Conservation (phyloP, 768 basidiomycete genomes). For the Hortiboletus flavorubellus region DNA sequence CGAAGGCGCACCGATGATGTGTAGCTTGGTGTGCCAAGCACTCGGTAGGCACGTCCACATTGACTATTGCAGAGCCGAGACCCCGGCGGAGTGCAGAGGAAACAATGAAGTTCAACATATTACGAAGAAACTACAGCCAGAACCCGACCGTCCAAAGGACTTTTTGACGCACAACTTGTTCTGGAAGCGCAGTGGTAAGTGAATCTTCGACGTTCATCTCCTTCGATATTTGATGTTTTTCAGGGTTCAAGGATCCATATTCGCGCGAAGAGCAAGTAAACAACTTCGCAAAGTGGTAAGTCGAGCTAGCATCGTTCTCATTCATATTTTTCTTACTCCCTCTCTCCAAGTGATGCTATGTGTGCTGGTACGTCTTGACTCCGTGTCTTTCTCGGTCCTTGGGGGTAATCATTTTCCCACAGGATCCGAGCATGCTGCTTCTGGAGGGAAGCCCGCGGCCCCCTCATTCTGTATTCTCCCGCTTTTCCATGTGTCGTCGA, state of each 20-base stretch:
- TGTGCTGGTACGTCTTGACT: slow-evolving; percentile 39
- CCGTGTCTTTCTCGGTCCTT: not conserved
- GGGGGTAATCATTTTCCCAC: not conserved
- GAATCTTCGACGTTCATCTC: fast-evolving
- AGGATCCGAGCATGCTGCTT: slow-evolving; percentile 51
- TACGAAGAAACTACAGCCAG: slow-evolving; percentile 36
- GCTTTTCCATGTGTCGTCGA: slow-evolving; percentile 45
- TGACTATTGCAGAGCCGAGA: slow-evolving; percentile 48
- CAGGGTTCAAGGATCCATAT: slow-evolving; percentile 65
- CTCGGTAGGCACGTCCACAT: slow-evolving; percentile 55
- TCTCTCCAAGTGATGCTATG: slow-evolving; percentile 43
- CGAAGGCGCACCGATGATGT: slow-evolving; percentile 61
- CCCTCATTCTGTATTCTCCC: slow-evolving; percentile 56
- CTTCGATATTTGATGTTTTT: not conserved
- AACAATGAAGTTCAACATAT: slow-evolving; percentile 47
- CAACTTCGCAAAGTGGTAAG: slow-evolving; percentile 53
- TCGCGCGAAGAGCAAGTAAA: slow-evolving; percentile 46
- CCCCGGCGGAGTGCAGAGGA: slow-evolving; percentile 32
- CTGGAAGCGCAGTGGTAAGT: slow-evolving; percentile 55
- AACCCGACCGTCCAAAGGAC: slow-evolving; percentile 49
- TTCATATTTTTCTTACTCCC: not conserved
- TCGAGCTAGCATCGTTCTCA: not conserved
- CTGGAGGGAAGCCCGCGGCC: slow-evolving; percentile 34
- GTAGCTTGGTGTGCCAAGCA: slow-evolving; percentile 49
- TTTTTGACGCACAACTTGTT: slow-evolving; percentile 51